Base-by-base conservation (phyloP, 768 basidiomycete genomes). In the Sporobolomyces roseus region DNA sequence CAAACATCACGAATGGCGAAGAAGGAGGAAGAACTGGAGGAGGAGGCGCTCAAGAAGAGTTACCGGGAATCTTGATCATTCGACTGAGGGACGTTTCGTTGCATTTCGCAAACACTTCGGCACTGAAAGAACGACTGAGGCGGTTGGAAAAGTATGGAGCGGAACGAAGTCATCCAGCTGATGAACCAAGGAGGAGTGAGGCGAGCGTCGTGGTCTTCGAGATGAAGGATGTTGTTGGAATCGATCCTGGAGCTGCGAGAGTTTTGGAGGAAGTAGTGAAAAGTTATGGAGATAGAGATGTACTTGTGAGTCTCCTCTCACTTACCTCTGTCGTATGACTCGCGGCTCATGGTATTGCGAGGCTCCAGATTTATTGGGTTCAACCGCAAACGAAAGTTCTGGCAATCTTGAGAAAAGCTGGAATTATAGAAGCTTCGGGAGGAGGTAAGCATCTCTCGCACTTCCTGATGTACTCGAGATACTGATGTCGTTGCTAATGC, bases 101-200 rank as follows among this genome's bases (percentile, higher is more conserved):
- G 32, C 90, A 91, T 76, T 99, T 99, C 73, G 93, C 94, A 17
- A 99, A 99, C 77, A 93, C 93, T 27, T 89, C 92, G 41, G 92
- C 93, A 75, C 80, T 99, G 27, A 97, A 97, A 81, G 93, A 88
- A 78, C 88, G 89, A 23, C 80, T 93, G 30, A 83, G 89, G 35
- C 81, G 92, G 71, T 82, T 99, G 58, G 94, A 99, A 74, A 78
- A 94, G 51, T 99, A 97, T 74, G 94, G 94, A 2, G 79, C 84
- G 13, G 81, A 85, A 52, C 85, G 82, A 71, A 85, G 83, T 27
- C 96, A 98, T 80, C 96, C 96, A 0, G 91, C 90, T 2, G 94
- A 97, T 70, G 86, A 84, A 64, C 93, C 81, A 2, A 38, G 60
- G n/a, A 38, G 74, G 41, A 63, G 25, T 4, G 74, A 76, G 35